Base-by-base conservation (phyloP, 257 asterid species). In the Cynanchum wilfordii region DNA sequence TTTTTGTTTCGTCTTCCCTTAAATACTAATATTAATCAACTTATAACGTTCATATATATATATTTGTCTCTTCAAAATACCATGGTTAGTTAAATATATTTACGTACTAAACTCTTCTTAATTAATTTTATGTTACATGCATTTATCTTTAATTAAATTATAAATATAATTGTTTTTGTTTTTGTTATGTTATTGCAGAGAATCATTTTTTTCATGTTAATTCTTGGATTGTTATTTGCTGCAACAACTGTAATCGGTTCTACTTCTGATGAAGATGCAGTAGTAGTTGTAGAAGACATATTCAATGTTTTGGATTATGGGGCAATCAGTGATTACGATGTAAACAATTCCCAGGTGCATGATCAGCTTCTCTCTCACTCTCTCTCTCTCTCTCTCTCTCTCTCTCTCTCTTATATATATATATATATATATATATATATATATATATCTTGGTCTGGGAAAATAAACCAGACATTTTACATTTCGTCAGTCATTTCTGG, bases 281-380 rank as follows among this genome's bases (percentile, higher is more conserved):
- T 42, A 1, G 47, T 8, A 42, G 77, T 70, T 50, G 47, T 40
- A 40, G 10, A 10, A 42, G 69, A 62, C 62, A 68, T 75, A 71
- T 86, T 80, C 62, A 77, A 81, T 71, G 91, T 90, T 19, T 29
- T 81, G 68, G 84, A 87, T 51, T 87, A 80, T 73, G 97, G 93
- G 29, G 93, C 93, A 64, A 59, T 29, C 59, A 65, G 83, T 29
- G 83, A 82, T 69, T 85, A 82, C 12, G 40, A 10, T 33, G 81
- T 76, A 5, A 91, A 90, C 67, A 80, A 79, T 75, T 88, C 97
- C 54, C 79, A 78, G 52, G 96, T 90, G 76, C 38, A 33, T 33
- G 5, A 33, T 33, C 38, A 79, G 67, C 36, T 2, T 5, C 72
- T 59, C 47, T 7, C 47, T 42, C 47, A 0, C 11, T 42, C 45